phyloP scores from a whole-genome alignment of 495 filamentous ascomycete species.

The Podospora tetraspora region DNA sequence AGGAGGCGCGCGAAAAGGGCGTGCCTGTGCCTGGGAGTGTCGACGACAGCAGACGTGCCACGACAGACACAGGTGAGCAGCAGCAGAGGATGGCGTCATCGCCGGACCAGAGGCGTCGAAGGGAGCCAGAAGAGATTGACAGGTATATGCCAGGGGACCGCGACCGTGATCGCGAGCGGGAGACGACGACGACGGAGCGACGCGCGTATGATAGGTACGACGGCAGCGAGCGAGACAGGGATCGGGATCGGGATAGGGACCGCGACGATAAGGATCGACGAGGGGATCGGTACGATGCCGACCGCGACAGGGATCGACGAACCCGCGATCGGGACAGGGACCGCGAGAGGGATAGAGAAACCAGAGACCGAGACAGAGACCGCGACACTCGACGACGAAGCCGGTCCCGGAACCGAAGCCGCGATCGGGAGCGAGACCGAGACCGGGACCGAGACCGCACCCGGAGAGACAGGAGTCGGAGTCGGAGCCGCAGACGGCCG shows the following conservation, averaged over 20 bases:
- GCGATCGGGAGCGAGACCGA: conserved; percentile 12
- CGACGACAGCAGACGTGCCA: conserved; percentile 20
- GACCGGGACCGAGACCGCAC: conserved; percentile 17
- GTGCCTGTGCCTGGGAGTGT: conserved; percentile 44
- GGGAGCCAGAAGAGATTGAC: conserved; percentile 40
- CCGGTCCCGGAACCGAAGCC: conserved; percentile 16
- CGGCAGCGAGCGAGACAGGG: conserved; percentile 19
- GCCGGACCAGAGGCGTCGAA: conserved; percentile 42
- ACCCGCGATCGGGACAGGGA: conserved; percentile 13
- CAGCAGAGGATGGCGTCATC: conserved; percentile 33
- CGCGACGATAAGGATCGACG: conserved; percentile 4
- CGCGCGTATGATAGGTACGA: conserved; percentile 12
- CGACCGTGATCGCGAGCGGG: conserved; percentile 27
- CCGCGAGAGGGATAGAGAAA: conserved; percentile 18
- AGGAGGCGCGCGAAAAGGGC: conserved; percentile 48
- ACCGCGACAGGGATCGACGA: conserved; percentile 16
- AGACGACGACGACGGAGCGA: conserved; percentile 20
- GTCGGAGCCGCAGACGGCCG: conserved; percentile 25
- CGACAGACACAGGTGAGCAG: background rate
- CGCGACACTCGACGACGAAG: conserved; percentile 11
- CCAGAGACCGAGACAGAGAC: conserved; percentile 19
- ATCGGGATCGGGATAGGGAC: conserved; percentile 35
- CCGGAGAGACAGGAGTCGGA: conserved; percentile 19
- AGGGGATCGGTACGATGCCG: conserved; percentile 8
- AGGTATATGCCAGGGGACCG: conserved; percentile 39